Evolutionary conservation across 352 stramenopile species (phyloP), one percentile per base, ranked within the genome.

Genomic region (Aphanomyces invadans): DNA sequence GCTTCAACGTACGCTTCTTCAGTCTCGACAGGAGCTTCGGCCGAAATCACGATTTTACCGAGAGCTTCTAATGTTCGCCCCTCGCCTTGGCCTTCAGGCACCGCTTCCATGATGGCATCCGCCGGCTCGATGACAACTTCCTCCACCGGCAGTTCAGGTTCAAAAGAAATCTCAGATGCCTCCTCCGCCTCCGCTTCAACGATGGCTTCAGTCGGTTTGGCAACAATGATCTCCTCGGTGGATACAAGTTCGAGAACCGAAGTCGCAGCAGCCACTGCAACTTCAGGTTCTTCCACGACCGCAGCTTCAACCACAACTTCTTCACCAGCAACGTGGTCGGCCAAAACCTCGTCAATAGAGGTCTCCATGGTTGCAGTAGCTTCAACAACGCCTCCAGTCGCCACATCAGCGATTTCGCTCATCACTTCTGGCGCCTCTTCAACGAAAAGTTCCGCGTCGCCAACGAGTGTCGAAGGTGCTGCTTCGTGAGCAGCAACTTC

Each of bases 291-390:
- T 42, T 52, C 21, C 15, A 42, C 17, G 42, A 60, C 23, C 4
- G 23, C 48, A 55, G 52, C 15, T 60, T 38, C 52, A 9, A 60
- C 52, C 52, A 45, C 52, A 42, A 31, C 52, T 31, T 60, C 9
- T 42, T 7, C 23, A 31, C 42, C 52, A 60, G 29, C 5, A 19
- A 45, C 52, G 9, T 38, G 7, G 15, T 9, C 52, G 42, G 42
- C 33, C 33, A 38, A 9, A 42, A 4, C 9, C 12, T 9, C 11
- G 11, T 42, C 52, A 60, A 44, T n/a, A 19, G 9, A 15, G 15
- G 49, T 19, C 9, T 9, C 9, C 9, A 56, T 19, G 49, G 49
- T 9, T 28, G 9, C 49, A 56, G 19, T 19, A 15, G 9, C 49
- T 56, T 56, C 28, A 19, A 33, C 9, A 33, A 56, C 9, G 19